Evolutionary conservation across 768 basidiomycete species (phyloP).

Genomic region (Cyclocybe cylindracea): DNA sequence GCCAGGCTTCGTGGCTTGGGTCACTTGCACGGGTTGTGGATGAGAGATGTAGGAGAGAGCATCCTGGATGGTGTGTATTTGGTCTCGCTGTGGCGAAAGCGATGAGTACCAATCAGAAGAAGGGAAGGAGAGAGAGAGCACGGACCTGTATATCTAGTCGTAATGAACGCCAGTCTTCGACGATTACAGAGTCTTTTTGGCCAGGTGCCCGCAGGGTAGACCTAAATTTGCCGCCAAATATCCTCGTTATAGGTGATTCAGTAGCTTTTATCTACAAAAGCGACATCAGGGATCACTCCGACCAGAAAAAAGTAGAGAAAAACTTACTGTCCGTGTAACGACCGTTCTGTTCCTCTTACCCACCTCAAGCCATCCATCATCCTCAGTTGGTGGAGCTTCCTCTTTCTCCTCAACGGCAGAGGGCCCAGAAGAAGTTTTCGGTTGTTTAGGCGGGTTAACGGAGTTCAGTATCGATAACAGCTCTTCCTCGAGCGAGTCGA

Average conservation of each 20-base stretch:
- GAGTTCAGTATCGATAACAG: constrained; percentile 65
- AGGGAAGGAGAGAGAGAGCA: constrained; percentile 6
- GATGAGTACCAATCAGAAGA: background rate
- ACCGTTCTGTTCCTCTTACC: constrained; percentile 84
- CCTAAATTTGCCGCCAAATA: constrained; percentile 93
- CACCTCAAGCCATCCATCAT: constrained; percentile 90
- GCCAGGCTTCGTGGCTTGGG: constrained; percentile 55
- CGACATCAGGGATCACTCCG: background rate
- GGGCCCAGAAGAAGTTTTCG: constrained; percentile 19
- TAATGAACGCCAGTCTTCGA: constrained; percentile 91
- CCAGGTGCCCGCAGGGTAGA: constrained; percentile 80
- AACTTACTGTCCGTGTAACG: constrained; percentile 75
- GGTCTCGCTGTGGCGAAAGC: constrained; percentile 52
- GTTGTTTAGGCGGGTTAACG: constrained; percentile 39
- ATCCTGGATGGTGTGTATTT: constrained; percentile 78
- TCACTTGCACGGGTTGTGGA: constrained; percentile 80
- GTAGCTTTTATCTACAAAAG: constrained; percentile 63
- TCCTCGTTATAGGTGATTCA: constrained; percentile 86
- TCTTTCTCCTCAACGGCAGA: constrained; percentile 43
- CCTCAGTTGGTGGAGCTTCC: constrained; percentile 42
- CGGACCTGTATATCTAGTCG: constrained; percentile 86
- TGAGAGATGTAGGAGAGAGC: constrained; percentile 77
- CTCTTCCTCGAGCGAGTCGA: constrained; percentile 95
- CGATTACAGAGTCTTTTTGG: constrained; percentile 81
- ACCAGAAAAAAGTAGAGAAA: background rate